phyloP scores from a whole-genome alignment of 495 filamentous ascomycete genomes.

The Clavariopsis aquatica region DNA sequence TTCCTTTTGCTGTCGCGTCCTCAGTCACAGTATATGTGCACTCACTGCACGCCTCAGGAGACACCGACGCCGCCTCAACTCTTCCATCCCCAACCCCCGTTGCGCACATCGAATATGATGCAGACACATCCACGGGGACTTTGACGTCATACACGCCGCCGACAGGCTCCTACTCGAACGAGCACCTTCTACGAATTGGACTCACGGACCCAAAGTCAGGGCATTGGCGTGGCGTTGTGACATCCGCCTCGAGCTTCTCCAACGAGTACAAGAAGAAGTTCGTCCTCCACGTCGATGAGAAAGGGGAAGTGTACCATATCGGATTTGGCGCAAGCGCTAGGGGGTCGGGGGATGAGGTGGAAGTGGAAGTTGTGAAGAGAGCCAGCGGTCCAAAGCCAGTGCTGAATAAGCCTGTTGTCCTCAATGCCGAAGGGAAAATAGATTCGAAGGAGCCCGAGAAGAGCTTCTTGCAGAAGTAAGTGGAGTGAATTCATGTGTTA shows the following conservation, averaged over 20 bases:
- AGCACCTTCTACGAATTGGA: conserved; percentile 65
- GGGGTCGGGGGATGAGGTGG: conserved; percentile 46
- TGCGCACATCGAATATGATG: conserved; percentile 43
- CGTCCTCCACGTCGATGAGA: conserved; percentile 39
- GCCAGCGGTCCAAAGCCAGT: conserved; percentile 55
- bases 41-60: conserved; percentile 7
- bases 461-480: conserved; percentile 70
- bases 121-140: conserved; percentile 35
- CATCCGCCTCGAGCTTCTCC: conserved; percentile 39
- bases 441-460: conserved; percentile 59
- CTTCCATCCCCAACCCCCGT: conserved; percentile 36
- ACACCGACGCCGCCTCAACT: conserved; percentile 4
- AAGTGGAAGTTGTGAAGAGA: conserved; percentile 49
- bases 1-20: conserved; percentile 31
- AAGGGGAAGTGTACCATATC: conserved; percentile 42
- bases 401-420: conserved; percentile 66
- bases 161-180: conserved; percentile 26
- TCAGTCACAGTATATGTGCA: conserved; percentile 34
- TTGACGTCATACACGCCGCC: conserved; percentile 39
- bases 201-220: conserved; percentile 47
- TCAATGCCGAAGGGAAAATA: conserved; percentile 61
- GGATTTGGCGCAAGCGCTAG: conserved; percentile 40
- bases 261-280: conserved; percentile 40
- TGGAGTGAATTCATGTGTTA: conserved; percentile 19
- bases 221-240: conserved; percentile 45